A percentile compares a stretch with the other conserved stretches of the same genome.
These are phyloP conservation scores for Aquanectria penicillioides DNA, from an alignment of 2,329 filamentous ascomycete species.

Conservation along the genomic window DNA sequence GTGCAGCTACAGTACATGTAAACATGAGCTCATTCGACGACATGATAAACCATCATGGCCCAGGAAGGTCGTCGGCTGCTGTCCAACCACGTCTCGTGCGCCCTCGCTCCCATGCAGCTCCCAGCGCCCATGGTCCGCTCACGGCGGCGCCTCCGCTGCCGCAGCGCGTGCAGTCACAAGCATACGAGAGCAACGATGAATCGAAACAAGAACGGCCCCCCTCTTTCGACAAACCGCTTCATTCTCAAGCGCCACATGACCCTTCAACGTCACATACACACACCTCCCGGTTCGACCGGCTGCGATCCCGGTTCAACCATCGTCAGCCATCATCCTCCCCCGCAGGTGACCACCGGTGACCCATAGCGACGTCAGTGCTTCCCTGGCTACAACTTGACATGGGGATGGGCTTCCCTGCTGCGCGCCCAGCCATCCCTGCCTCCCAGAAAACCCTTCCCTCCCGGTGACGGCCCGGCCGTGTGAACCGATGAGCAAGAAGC, in stretches of 20 bases:
- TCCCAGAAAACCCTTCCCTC: not conserved
- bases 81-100: not conserved
- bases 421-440: slow-evolving; percentile 1
- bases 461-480: slow-evolving; percentile 19
- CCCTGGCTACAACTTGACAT: slow-evolving; percentile 6
- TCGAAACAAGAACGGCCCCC: too few species aligned
- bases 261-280: slow-evolving; percentile 18
- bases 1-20: too few species aligned
- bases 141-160: too few species aligned
- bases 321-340: slow-evolving; percentile 12
- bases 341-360: slow-evolving; percentile 18
- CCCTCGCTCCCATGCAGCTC: too few species aligned
- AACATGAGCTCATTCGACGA: too few species aligned
- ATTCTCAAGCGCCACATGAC: slow-evolving; percentile 4
- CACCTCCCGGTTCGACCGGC: slow-evolving; percentile 21
- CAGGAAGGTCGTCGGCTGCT: too few species aligned
- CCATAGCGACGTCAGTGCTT: slow-evolving; percentile 20
- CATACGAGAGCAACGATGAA: not conserved
- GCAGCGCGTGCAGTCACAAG: too few species aligned
- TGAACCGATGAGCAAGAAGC: slow-evolving; percentile 7
- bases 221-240: not conserved
- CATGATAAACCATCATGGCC: too few species aligned
- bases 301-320: slow-evolving; percentile 13
- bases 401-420: not conserved
- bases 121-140: too few species aligned